Percentiles rank a stretch among this genome's conserved stretches.
phyloP scores from a whole-genome alignment of 805 yeast genomes.

The Zygosaccharomyces gambellarensis region DNA sequence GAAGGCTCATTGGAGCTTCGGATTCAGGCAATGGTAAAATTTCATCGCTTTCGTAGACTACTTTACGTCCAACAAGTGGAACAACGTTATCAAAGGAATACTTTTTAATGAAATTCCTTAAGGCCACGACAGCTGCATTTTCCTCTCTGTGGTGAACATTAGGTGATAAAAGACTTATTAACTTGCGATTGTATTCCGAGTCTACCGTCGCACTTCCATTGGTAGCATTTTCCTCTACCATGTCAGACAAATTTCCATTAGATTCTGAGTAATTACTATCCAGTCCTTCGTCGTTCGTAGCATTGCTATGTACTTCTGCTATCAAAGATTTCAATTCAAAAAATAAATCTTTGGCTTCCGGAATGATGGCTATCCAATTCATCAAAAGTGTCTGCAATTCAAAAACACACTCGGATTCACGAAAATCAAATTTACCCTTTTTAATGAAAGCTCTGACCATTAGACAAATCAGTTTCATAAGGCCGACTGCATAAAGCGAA shows the following conservation, averaged over 20 bases:
- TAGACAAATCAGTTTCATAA: slow-evolving; percentile 54
- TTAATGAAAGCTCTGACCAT: slow-evolving; percentile 53
- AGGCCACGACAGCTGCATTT: slow-evolving; percentile 23
- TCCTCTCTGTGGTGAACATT: slow-evolving; percentile 15
- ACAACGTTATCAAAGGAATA: slow-evolving; percentile 23
- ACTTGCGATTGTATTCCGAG: slow-evolving; percentile 18
- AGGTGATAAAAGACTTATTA: slow-evolving; percentile 26
- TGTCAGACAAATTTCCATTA: not conserved
- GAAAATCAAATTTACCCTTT: slow-evolving; percentile 42
- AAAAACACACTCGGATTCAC: slow-evolving; percentile 49
- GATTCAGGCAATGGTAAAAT: slow-evolving; percentile 23
- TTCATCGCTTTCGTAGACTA: slow-evolving; percentile 21
- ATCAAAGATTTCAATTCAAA: slow-evolving; percentile 35
- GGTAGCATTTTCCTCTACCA: slow-evolving; percentile 4
- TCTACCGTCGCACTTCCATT: slow-evolving; percentile 2
- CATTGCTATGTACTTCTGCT: slow-evolving; percentile 5
- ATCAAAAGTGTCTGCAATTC: slow-evolving; percentile 58
- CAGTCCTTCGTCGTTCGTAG: not conserved
- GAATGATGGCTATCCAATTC: slow-evolving; percentile 58
- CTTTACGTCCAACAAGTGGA: slow-evolving; percentile 24
- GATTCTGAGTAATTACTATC: not conserved
- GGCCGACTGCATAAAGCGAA: slow-evolving; percentile 36
- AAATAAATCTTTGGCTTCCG: slow-evolving; percentile 59
- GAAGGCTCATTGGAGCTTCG: slow-evolving; percentile 14
- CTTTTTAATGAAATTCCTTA: slow-evolving; percentile 24